Conservation (phyloP, 2,329 filamentous ascomycete species). For the Pseudogymnoascus sp. region DNA sequence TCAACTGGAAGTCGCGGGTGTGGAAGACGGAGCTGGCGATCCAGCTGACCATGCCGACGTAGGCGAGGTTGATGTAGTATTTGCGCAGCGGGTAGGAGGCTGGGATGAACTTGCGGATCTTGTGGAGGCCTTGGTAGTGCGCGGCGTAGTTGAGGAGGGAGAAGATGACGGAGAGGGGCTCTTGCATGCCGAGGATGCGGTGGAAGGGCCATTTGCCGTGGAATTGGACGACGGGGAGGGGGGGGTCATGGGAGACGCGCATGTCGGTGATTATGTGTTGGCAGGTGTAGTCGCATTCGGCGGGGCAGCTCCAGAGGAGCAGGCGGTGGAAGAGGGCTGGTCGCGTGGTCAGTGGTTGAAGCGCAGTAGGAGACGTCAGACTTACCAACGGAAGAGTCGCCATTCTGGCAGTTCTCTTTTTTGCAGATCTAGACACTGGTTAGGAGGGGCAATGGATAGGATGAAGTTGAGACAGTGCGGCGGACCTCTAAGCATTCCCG, state of each 20-base stretch:
- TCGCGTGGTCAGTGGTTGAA: conserved; percentile 18
- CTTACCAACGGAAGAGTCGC: conserved; percentile 55
- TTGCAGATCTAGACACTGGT: conserved; percentile 58
- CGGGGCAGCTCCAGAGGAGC: conserved; percentile 82
- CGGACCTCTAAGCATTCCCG: conserved; percentile 71
- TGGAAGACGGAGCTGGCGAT: conserved; percentile 87
- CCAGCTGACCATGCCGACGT: conserved; percentile 78
- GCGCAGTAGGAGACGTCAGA: conserved; percentile 37
- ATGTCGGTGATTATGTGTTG: conserved; percentile 80
- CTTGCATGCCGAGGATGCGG: conserved; percentile 85
- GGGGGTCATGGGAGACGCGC: conserved; percentile 49
- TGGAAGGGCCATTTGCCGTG: conserved; percentile 98
- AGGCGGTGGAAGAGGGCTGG: conserved; percentile 73
- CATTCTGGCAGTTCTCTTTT: conserved; percentile 66
- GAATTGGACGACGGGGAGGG: conserved; percentile 74
- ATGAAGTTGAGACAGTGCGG: neutral
- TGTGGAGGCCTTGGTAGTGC: conserved; percentile 67
- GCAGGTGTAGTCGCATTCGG: conserved; percentile 97
- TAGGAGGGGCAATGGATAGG: neutral
- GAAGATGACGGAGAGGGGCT: conserved; percentile 89
- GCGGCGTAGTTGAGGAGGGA: conserved; percentile 85
- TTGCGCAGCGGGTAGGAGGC: conserved; percentile 63
- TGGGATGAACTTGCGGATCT: conserved; percentile 63
- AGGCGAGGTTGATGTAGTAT: conserved; percentile 75
- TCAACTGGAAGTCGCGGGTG: conserved; percentile 73